Percentiles rank a stretch among this genome's conserved stretches.
phyloP scores from a whole-genome alignment of 106 monocot species.

The Dactylorhiza incarnata region DNA sequence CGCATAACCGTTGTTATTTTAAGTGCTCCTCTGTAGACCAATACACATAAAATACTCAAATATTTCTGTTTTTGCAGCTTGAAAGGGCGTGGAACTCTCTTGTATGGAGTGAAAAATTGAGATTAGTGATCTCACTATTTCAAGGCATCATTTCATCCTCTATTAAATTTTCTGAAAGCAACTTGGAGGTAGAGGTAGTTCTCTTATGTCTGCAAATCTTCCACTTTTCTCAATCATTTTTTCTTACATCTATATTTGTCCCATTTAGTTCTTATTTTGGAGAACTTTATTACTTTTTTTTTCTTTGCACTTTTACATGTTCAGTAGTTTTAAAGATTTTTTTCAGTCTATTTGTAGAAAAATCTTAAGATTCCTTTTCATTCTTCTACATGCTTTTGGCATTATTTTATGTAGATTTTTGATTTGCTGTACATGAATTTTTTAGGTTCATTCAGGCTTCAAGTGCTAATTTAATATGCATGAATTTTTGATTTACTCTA shows the following conservation, averaged over 20 bases:
- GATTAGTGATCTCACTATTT: constrained; percentile 46
- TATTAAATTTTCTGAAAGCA: constrained; percentile 11
- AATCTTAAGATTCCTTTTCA: background rate
- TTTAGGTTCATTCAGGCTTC: background rate
- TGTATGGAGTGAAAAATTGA: constrained; percentile 58
- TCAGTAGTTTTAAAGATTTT: background rate
- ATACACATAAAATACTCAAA: background rate
- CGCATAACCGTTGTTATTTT: background rate
- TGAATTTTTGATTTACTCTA: background rate
- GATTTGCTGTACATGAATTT: background rate
- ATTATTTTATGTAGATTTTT: background rate
- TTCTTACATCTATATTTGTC: constrained; percentile 2
- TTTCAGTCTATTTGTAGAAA: background rate
- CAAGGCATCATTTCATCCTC: constrained; percentile 59
- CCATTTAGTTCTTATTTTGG: background rate
- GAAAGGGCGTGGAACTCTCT: constrained; percentile 88
- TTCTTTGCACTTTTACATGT: background rate
- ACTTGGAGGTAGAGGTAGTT: constrained; percentile 45
- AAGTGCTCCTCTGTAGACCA: background rate
- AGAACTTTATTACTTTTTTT: background rate
- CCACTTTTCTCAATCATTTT: background rate
- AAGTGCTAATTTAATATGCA: background rate
- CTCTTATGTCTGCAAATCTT: background rate
- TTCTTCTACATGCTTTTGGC: background rate
- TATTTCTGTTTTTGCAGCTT: constrained; percentile 49